Conservation (phyloP, 768 basidiomycete genomes). For the Neoboletus magnificus region DNA sequence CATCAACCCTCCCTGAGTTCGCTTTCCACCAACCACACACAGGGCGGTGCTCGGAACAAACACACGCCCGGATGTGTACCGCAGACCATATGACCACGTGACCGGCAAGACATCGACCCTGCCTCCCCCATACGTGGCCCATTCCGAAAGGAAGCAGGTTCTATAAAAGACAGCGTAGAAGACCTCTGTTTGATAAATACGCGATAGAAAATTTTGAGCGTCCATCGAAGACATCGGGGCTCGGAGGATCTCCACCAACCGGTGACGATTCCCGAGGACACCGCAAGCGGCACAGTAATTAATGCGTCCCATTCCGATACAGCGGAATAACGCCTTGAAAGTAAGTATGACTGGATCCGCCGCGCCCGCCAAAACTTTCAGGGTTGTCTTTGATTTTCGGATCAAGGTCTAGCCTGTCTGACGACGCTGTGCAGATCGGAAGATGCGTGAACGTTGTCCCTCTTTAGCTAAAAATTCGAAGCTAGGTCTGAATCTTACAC, state of each 20-base stretch:
- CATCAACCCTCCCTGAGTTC: neutral
- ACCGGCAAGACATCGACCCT: neutral
- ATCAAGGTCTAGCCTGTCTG: conserved; percentile 5
- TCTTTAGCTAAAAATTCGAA: neutral
- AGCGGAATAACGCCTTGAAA: conserved; percentile 11
- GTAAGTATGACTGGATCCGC: conserved; percentile 12
- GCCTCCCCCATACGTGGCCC: conserved; percentile 2
- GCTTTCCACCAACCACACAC: neutral
- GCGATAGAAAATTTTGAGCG: conserved; percentile 12
- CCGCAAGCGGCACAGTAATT: conserved; percentile 7
- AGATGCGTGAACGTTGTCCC: neutral
- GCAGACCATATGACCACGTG: neutral
- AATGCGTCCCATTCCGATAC: conserved; percentile 2
- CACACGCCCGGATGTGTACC: neutral
- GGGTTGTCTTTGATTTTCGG: conserved; percentile 14
- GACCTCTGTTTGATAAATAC: conserved; percentile 15
- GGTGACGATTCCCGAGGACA: conserved; percentile 18
- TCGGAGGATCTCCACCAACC: conserved; percentile 17
- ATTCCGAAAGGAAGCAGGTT: conserved; percentile 8
- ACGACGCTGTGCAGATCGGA: conserved; percentile 5
- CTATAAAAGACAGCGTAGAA: conserved; percentile 15
- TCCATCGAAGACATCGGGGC: conserved; percentile 14
- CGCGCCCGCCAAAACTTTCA: conserved; percentile 1
- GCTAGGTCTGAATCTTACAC: neutral
- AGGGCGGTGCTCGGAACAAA: conserved; percentile 2